Conservation (phyloP, 306 rosid genomes). For the Abrus precatorius region DNA sequence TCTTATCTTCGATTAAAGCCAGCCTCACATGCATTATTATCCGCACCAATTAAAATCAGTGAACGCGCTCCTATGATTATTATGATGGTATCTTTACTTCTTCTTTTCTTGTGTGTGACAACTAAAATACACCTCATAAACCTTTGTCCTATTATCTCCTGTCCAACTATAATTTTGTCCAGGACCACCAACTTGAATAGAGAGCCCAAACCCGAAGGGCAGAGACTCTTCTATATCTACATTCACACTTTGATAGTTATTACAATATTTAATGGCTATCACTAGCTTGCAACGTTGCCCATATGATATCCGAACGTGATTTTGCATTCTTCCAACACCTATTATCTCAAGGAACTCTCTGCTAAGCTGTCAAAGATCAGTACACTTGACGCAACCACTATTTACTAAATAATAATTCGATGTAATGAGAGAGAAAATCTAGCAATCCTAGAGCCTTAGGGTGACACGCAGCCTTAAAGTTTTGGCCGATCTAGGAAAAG, state of each 20-base stretch:
- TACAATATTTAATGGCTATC: constrained; percentile 33
- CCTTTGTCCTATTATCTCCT: constrained; percentile 55
- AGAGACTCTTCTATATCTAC: neutral
- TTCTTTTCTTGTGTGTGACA: constrained; percentile 36
- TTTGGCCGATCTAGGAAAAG: neutral
- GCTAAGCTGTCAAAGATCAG: constrained; percentile 40
- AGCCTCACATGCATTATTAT: constrained; percentile 62
- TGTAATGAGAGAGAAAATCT: neutral
- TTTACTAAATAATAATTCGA: neutral
- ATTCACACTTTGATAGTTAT: neutral
- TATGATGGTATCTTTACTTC: constrained; percentile 49
- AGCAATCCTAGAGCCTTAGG: neutral
- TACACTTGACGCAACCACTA: neutral
- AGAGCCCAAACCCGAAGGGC: constrained; percentile 6
- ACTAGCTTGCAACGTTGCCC: constrained; percentile 9
- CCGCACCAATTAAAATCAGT: constrained; percentile 47
- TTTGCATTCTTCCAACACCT: constrained; percentile 10
- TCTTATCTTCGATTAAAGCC: constrained; percentile 45
- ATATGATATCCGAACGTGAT: constrained; percentile 18
- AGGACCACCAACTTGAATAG: constrained; percentile 36
- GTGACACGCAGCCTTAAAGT: neutral
- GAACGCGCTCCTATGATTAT: constrained; percentile 44
- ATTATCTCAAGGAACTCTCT: neutral
- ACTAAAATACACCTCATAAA: constrained; percentile 54
- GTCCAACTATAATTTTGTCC: constrained; percentile 39